Base-by-base conservation (phyloP, 2,329 filamentous ascomycete genomes). In the Diaporthe aspalathi region DNA sequence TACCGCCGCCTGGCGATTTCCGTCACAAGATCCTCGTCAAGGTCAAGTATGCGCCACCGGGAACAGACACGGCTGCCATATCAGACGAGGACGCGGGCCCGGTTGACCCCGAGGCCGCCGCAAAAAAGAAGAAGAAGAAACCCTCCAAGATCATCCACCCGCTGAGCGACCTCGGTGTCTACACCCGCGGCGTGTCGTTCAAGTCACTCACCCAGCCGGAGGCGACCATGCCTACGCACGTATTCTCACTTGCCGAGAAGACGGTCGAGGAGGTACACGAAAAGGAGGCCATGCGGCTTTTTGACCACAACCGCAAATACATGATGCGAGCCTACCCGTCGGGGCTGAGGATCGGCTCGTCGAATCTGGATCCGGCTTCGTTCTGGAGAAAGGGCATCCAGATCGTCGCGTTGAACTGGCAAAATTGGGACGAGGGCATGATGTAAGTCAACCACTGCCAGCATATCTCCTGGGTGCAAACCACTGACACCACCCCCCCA, bases 371-470 rank as follows among this genome's bases (percentile, higher is more conserved):
- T 75, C 94, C 95, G 5, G 89, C 90, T 0, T 87, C 92, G 4
- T 96, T 95, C 81, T 98, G 95, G 95, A 88, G 94, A 40, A 91
- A 93, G 74, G 95, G 95, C 17, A 92, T 97, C 3, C 95, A 98
- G 81, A 92, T 98, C 76, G 94, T 97, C 1, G 95, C 95, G 0
- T 84, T 98, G 73, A 98, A 98, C 82, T 98, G 95, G 94, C 95
- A 98, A 81, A 92, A 91, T 73, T 91, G 93, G 80, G 94, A 98
- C 77, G 92, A 94, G 76, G 94, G 94, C 40, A 97, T 97, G 91
- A 98, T 98, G 95, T 73, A 45, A 68, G 71, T 73, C 24, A 7
- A 22, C 16, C 12, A 12, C 16, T n/a, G 12, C 12, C 24, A 2
- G 8, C 0, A 8, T n/a, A n/a, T 4, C n/a, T 14, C 22, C 27